phyloP scores from a whole-genome alignment of 192 early-diverging fungal genomes.

The Chytriomyces sp. region DNA sequence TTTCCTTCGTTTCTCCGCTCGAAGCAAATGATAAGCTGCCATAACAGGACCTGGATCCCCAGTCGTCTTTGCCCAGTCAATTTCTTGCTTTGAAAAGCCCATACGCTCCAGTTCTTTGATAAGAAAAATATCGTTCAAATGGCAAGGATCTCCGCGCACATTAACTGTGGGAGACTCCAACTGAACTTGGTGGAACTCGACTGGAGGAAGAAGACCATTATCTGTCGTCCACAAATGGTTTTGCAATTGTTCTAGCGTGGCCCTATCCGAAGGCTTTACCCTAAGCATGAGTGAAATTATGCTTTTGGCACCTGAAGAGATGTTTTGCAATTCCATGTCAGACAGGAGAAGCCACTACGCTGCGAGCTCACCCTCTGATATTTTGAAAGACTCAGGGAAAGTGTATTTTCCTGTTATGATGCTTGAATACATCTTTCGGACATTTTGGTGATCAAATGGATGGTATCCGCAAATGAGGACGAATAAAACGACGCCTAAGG shows the following conservation, averaged over 20 bases:
- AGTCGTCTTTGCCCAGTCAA: conserved; percentile 22
- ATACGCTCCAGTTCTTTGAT: conserved; percentile 7
- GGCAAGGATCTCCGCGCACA: conserved; percentile 11
- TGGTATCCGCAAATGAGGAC: conserved; percentile 87
- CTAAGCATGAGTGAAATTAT: conserved; percentile 40
- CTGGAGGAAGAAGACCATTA: conserved; percentile 26
- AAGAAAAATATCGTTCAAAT: neutral
- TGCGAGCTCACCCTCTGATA: conserved; percentile 37
- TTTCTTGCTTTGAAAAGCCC: conserved; percentile 25
- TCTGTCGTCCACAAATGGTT: conserved; percentile 40
- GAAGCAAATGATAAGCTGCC: conserved; percentile 31
- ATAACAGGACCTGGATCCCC: conserved; percentile 32
- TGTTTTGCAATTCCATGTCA: no score
- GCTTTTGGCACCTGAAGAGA: conserved; percentile 30
- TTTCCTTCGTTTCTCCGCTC: conserved; percentile 11
- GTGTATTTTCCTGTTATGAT: conserved; percentile 44
- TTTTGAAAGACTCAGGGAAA: conserved; percentile 27
- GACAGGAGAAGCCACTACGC: neutral
- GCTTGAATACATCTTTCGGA: conserved; percentile 48
- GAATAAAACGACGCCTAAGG: conserved; percentile 87
- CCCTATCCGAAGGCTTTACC: conserved; percentile 30
- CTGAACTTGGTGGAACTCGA: conserved; percentile 28
- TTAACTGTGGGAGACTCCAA: neutral
- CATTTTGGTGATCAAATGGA: conserved; percentile 91
- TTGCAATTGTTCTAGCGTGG: conserved; percentile 30